Conservation (phyloP, 2,329 filamentous ascomycete species). For the Talaromyces islandicus region DNA sequence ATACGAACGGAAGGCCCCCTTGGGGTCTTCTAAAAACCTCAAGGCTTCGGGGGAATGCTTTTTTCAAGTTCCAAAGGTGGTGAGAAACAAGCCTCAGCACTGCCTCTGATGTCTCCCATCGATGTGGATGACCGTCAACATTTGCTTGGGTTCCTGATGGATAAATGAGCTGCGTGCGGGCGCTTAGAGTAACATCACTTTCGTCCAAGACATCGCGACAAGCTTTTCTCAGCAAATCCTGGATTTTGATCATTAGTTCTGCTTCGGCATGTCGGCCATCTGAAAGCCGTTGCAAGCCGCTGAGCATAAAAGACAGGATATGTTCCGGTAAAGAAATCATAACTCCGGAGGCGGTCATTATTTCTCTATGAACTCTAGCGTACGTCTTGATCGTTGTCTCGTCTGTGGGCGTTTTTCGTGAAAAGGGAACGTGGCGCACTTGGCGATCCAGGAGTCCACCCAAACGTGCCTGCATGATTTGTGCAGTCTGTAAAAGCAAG, state of each 20-base stretch:
- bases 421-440: slow-evolving; percentile 55
- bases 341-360: slow-evolving; percentile 45
- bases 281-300: slow-evolving; percentile 52
- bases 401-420: slow-evolving; percentile 39
- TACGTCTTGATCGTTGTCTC: slow-evolving; percentile 26
- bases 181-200: background rate
- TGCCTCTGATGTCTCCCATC: background rate
- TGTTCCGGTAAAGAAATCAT: slow-evolving; percentile 60
- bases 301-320: slow-evolving; percentile 59
- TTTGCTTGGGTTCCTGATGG: background rate
- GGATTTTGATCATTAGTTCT: background rate
- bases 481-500: slow-evolving; percentile 55
- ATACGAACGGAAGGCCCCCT: background rate
- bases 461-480: slow-evolving; percentile 50
- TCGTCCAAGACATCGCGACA: background rate
- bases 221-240: background rate
- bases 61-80: background rate
- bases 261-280: background rate
- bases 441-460: slow-evolving; percentile 51
- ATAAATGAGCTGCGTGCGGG: background rate
- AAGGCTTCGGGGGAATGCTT: background rate
- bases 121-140: background rate
- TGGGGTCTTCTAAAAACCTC: background rate
- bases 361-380: slow-evolving; percentile 34
- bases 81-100: background rate